Evolutionary conservation across 495 filamentous ascomycete genomes (phyloP), one percentile per base, ranked within the genome.

Genomic region (Hypoxylon perforatum): DNA sequence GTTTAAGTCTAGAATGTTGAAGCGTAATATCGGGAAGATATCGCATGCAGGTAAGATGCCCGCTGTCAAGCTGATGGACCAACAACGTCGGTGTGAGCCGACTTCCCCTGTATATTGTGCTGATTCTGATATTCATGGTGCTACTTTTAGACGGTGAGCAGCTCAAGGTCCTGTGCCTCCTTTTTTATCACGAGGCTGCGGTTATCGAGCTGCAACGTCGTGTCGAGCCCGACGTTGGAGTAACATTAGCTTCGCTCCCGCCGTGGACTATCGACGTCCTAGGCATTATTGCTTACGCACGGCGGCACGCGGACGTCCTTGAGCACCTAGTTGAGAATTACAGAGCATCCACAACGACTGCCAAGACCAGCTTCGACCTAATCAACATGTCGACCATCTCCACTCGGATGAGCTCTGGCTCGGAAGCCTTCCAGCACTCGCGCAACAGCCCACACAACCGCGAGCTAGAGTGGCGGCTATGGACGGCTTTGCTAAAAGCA

Each of bases 121-220:
- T 35, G 19, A 47, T 46, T 36, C 53, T 57, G 28, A 57, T 57
- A 35, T 39, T 57, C 17, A 35, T 57, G 15, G 15, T 35, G 39
- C 17, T 55, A 7, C 30, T 45, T 53, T 19, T 46, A 61, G 58
- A 61, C 28, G 58, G 46, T 38, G 58, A 51, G 46, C 45, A 53
- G 38, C 58, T 61, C 47, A 61, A 61, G 25, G 36, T 48, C 23
- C 38, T 61, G 23, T 61, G 58, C 36, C 33, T 61, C 38, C 58
- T 61, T 36, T 41, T 61, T 17, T 61, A 61, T n/a, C 39, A 17
- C 41, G 39, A 57, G 53, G 22, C 53, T n/a, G 53, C 21, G 8
- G 39, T 57, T 33, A 17, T 41, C 23, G 53, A 57, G 41, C 23
- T 57, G 9, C 53, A 46, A 57, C 39, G 53, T 57, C 22, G 53